These are phyloP conservation scores for Talaromyces sp. DNA, from an alignment of 2,329 filamentous ascomycete genomes.

Conservation along the genomic window DNA sequence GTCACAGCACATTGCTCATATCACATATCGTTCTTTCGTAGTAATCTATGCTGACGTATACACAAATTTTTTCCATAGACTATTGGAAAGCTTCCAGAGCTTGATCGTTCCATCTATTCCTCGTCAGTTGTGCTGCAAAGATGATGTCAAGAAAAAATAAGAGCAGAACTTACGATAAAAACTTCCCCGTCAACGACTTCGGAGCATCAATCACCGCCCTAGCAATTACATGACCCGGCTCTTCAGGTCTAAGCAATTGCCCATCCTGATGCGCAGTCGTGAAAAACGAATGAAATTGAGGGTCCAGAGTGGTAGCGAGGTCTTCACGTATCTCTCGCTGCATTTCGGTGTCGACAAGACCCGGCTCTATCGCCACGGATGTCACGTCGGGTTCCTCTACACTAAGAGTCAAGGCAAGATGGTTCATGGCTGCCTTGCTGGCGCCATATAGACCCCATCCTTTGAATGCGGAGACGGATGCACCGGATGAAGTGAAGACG, in stretches of 20 bases:
- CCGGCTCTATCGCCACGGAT: constrained; percentile 71
- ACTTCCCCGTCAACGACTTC: constrained; percentile 72
- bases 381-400: constrained; percentile 75
- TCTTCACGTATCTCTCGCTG: constrained; percentile 74
- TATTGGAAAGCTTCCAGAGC: constrained; percentile 44
- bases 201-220: constrained; percentile 67
- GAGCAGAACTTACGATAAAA: constrained; percentile 49
- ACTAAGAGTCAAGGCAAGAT: constrained; percentile 69
- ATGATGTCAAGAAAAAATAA: neutral
- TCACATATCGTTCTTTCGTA: neutral
- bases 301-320: constrained; percentile 55
- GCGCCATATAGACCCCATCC: constrained; percentile 81
- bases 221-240: constrained; percentile 83
- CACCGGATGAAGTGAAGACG: constrained; percentile 77
- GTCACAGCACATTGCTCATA: neutral
- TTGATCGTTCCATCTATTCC: constrained; percentile 46
- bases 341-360: constrained; percentile 87
- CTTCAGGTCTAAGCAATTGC: constrained; percentile 73
- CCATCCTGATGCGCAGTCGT: constrained; percentile 67
- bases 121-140: constrained; percentile 24
- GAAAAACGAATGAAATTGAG: constrained; percentile 63
- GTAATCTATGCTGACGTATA: neutral
- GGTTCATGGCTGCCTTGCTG: constrained; percentile 80
- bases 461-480: constrained; percentile 63
- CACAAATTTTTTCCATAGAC: neutral